Conservation (phyloP, 116 monocot species). For the Iris pallida region DNA sequence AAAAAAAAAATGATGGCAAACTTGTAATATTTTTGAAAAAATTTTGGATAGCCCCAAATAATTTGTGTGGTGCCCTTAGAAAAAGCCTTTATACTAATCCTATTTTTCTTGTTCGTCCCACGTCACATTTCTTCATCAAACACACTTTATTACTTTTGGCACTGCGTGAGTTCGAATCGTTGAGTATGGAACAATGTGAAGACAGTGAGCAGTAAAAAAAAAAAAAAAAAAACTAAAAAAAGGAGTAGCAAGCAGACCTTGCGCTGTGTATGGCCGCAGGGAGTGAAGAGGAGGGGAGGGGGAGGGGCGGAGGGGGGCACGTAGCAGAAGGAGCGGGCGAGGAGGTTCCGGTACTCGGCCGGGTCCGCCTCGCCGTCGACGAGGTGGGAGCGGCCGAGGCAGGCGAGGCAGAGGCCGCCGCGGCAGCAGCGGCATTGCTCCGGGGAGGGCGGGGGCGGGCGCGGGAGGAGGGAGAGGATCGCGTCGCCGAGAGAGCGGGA, state of each 20-base stretch:
- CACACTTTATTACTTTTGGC: too few species aligned
- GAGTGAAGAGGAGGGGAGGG: conserved; percentile 7
- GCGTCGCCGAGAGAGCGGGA: conserved; percentile 16
- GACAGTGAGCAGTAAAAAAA: too few species aligned
- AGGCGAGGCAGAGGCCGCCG: conserved; percentile 4
- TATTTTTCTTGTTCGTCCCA: too few species aligned
- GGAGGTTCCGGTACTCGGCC: conserved; percentile 20
- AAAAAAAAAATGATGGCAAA: too few species aligned
- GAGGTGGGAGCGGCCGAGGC: conserved; percentile 14
- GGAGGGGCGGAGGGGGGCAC: conserved; percentile 3
- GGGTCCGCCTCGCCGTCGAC: conserved; percentile 17
- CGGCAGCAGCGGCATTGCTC: conserved; percentile 13
- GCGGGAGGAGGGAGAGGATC: conserved; percentile 29
- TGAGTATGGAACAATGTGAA: too few species aligned
- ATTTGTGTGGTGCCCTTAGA: too few species aligned
- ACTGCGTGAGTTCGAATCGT: too few species aligned
- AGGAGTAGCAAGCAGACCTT: neutral
- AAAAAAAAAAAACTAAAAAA: too few species aligned
- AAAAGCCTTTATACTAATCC: too few species aligned
- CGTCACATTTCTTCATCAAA: too few species aligned
- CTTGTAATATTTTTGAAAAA: too few species aligned
- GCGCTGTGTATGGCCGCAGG: neutral
- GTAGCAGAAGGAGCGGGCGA: conserved; percentile 14
- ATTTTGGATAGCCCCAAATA: too few species aligned
- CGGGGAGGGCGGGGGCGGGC: neutral